Evolutionary conservation across 176 grass and related monocot species (phyloP).

Genomic region (Raddia guianensis): DNA sequence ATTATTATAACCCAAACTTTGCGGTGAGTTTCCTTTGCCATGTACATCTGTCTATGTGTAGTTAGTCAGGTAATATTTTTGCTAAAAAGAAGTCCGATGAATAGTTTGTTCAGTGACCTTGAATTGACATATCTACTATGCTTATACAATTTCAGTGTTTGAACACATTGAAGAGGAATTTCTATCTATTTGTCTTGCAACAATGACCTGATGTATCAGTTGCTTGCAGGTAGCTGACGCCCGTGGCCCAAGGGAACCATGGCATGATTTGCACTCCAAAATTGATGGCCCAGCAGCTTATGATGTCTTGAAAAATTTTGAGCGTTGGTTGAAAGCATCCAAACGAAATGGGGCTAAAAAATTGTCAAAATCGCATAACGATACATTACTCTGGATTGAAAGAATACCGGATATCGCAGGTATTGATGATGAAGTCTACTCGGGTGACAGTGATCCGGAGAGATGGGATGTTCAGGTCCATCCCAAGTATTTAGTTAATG

Average conservation of each 20-base stretch:
- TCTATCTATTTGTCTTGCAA: neutral
- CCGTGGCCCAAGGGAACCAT: constrained; percentile 76
- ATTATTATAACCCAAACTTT: constrained; percentile 95
- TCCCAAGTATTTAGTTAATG: neutral
- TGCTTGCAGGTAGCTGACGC: constrained; percentile 47
- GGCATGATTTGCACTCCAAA: constrained; percentile 87
- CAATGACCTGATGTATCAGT: neutral
- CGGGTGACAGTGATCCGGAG: constrained; percentile 61
- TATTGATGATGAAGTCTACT: constrained; percentile 48
- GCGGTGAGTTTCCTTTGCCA: constrained; percentile 37
- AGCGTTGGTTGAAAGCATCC: constrained; percentile 71
- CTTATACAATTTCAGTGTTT: neutral
- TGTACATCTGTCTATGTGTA: neutral
- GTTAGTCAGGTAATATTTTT: neutral
- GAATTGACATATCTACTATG: neutral
- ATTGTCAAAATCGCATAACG: constrained; percentile 51
- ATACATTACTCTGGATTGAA: constrained; percentile 58
- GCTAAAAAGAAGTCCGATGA: too few species aligned
- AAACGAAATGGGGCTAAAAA: constrained; percentile 54
- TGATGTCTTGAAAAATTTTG: constrained; percentile 74
- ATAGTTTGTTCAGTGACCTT: neutral
- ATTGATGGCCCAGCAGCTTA: constrained; percentile 75
- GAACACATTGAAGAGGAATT: neutral
- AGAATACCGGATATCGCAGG: constrained; percentile 58
- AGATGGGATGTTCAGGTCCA: constrained; percentile 77